Conservation (phyloP, 2,329 filamentous ascomycete species). For the Ophiocordyceps camponoti-rufipedis region DNA sequence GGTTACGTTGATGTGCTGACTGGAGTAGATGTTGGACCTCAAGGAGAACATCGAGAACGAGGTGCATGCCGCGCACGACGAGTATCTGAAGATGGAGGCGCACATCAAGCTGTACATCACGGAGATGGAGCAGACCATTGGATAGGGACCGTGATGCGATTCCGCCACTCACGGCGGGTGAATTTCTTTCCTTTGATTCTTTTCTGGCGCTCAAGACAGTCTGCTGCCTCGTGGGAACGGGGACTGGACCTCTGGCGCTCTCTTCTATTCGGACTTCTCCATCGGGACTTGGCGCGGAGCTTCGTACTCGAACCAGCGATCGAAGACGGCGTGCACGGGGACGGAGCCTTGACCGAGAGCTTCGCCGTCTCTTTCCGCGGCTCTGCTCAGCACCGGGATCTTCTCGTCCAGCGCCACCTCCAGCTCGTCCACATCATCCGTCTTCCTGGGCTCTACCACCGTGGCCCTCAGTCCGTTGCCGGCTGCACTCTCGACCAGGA, state of each 20-base stretch:
- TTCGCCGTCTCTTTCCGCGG: conserved; percentile 29
- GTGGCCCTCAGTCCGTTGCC: conserved; percentile 24
- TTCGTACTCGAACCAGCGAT: conserved; percentile 42
- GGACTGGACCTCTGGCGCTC: neutral
- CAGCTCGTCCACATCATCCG: conserved; percentile 11
- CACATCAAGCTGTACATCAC: conserved; percentile 97
- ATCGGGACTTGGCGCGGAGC: neutral
- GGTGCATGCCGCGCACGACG: conserved; percentile 73
- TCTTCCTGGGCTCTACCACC: conserved; percentile 25
- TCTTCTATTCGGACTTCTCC: neutral
- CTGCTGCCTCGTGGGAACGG: too few relatives aligned
- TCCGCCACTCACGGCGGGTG: too few relatives aligned
- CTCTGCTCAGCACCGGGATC: conserved; percentile 44
- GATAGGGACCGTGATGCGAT: conserved; percentile 2
- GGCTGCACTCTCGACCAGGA: conserved; percentile 41
- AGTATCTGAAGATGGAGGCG: conserved; percentile 94
- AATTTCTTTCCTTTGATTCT: neutral
- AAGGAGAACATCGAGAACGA: conserved; percentile 97
- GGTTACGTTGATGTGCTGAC: conserved; percentile 1
- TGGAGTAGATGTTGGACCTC: conserved; percentile 75
- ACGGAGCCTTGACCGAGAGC: conserved; percentile 41
- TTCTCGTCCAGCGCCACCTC: conserved; percentile 26
- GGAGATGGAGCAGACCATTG: conserved; percentile 88
- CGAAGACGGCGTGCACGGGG: conserved; percentile 35
- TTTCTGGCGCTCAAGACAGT: too few relatives aligned